Evolutionary conservation across 495 filamentous ascomycete species (phyloP).

Genomic region (Neurospora tetrasperma): DNA sequence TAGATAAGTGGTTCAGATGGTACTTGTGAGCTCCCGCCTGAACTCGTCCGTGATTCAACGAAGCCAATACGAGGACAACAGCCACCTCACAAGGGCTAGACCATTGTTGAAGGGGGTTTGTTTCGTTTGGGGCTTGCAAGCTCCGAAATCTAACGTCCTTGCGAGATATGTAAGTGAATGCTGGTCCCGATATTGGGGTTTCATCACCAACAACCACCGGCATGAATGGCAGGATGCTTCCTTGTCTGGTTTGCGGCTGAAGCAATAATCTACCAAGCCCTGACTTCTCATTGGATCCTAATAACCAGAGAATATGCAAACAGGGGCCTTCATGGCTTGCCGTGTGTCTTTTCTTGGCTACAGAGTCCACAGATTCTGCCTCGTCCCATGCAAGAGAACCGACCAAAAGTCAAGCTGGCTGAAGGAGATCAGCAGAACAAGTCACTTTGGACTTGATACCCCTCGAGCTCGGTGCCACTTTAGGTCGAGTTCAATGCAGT

Average conservation of each 20-base stretch:
- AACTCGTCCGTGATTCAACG: not conserved
- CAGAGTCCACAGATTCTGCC: not conserved
- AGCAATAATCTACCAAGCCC: not conserved
- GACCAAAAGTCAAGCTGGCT: not conserved
- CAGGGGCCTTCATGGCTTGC: not conserved
- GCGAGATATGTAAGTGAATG: not conserved
- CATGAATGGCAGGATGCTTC: not conserved
- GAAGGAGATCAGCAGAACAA: not conserved
- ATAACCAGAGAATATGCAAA: not conserved
- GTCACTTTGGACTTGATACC: not conserved
- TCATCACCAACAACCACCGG: not conserved
- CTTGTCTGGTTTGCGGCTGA: not conserved
- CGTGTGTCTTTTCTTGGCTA: not conserved
- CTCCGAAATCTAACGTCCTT: not conserved
- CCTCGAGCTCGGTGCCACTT: not conserved
- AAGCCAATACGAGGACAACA: not conserved
- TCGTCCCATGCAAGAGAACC: not conserved
- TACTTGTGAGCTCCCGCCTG: not conserved
- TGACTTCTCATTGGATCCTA: not conserved
- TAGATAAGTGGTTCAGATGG: not conserved
- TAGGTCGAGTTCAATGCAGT: not conserved
- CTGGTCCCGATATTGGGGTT: not conserved
- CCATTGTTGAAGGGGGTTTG: not conserved
- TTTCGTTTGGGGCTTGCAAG: not conserved
- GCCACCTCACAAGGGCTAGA: not conserved